Conservation (phyloP, 2,329 filamentous ascomycete genomes). For the Diaporthe aspalathi region DNA sequence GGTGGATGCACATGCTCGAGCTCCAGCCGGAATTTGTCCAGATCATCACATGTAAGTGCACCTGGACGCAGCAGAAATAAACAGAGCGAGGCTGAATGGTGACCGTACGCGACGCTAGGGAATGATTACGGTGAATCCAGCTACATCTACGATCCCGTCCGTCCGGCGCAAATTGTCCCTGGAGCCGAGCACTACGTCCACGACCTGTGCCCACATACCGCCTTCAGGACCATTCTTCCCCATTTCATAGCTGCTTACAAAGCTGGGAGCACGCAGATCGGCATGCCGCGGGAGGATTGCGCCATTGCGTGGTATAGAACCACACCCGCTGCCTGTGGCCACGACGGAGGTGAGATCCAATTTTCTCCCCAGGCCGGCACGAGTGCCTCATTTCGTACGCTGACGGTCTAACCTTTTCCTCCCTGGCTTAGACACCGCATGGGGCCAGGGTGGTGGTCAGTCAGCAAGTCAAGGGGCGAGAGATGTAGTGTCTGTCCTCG, state of each 20-base stretch:
- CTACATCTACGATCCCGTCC: constrained; percentile 63
- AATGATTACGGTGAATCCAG: constrained; percentile 72
- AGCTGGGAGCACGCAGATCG: constrained; percentile 50
- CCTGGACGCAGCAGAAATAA: neutral
- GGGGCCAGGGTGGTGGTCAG: constrained; percentile 51
- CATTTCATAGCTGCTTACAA: constrained; percentile 64
- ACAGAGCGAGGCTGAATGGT: constrained; percentile 7
- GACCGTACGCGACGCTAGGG: constrained; percentile 46
- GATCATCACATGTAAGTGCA: constrained; percentile 62
- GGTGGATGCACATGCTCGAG: constrained; percentile 65
- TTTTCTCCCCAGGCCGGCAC: neutral
- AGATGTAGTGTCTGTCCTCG: constrained; percentile 59
- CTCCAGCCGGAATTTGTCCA: constrained; percentile 64
- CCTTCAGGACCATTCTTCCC: constrained; percentile 60
- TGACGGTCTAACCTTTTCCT: neutral
- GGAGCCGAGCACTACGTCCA: constrained; percentile 61
- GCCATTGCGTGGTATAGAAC: constrained; percentile 59
- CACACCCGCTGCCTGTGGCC: constrained; percentile 47
- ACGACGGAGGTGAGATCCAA: constrained; percentile 50
- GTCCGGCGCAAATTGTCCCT: constrained; percentile 53
- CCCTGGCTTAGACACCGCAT: constrained; percentile 48
- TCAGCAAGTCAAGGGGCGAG: constrained; percentile 51
- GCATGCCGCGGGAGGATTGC: constrained; percentile 46
- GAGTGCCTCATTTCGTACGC: neutral
- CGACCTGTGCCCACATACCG: constrained; percentile 58